A percentile compares a stretch with the other conserved stretches of the same genome.
Conservation (phyloP, 768 basidiomycete species). For the Tylopilus intermedius region DNA sequence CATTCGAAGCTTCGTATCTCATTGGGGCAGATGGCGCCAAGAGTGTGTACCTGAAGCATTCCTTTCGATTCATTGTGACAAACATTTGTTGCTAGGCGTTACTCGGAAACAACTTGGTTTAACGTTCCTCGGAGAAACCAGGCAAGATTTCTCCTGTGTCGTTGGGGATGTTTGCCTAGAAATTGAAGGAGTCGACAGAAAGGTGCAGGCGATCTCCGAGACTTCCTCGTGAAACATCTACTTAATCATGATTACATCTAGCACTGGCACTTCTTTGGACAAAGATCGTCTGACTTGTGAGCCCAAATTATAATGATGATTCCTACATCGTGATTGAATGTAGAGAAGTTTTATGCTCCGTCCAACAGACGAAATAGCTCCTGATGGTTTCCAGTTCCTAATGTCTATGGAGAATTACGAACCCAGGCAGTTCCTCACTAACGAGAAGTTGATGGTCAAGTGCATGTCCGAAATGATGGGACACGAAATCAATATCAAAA, state of each 20-base stretch:
- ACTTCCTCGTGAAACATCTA: no score
- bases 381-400: no score
- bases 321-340: neutral
- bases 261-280: slow-evolving; percentile 24
- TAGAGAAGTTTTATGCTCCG: slow-evolving; percentile 1
- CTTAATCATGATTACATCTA: neutral
- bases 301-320: neutral
- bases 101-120: slow-evolving; percentile 39
- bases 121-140: slow-evolving; percentile 39
- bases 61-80: neutral
- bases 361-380: slow-evolving; percentile 11
- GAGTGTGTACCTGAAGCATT: slow-evolving; percentile 9
- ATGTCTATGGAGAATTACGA: slow-evolving; percentile 4
- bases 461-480: slow-evolving; percentile 12
- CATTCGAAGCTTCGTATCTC: slow-evolving; percentile 29
- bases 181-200: slow-evolving; percentile 25
- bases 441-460: slow-evolving; percentile 12
- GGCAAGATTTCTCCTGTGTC: slow-evolving; percentile 21
- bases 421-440: slow-evolving; percentile 12
- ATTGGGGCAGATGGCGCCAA: slow-evolving; percentile 41
- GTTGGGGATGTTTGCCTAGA: slow-evolving; percentile 36
- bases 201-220: slow-evolving; percentile 12
- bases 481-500: slow-evolving; percentile 29
- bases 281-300: slow-evolving; percentile 4
- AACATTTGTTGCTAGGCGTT: slow-evolving; percentile 19